Evolutionary conservation across 305 asterid species (phyloP).

Genomic region (Fraxinus baroniana): DNA sequence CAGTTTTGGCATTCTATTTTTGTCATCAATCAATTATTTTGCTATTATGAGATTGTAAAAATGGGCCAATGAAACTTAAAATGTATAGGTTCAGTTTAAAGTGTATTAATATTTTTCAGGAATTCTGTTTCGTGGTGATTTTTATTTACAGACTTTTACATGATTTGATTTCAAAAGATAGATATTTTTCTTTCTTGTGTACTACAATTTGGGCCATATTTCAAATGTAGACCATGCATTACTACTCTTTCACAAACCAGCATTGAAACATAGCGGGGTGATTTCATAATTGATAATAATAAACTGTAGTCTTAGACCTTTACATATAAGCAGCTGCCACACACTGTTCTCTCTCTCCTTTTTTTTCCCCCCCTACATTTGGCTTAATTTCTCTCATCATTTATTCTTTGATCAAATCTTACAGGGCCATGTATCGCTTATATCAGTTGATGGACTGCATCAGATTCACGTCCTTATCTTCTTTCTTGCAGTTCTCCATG

Average conservation of each 20-base stretch:
- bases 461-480: constrained; percentile 71
- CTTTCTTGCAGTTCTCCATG: constrained; percentile 67
- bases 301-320: neutral
- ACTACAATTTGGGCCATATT: neutral
- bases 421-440: constrained; percentile 49
- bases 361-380: neutral
- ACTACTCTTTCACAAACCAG: neutral
- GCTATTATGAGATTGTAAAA: neutral
- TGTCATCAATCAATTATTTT: neutral
- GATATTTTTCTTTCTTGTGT: neutral
- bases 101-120: neutral
- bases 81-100: neutral
- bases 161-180: neutral
- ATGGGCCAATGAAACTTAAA: neutral
- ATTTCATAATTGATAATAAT: neutral
- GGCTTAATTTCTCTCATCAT: neutral
- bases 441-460: constrained; percentile 61
- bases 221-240: neutral
- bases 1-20: neutral
- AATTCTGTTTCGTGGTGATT: neutral
- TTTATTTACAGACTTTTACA: neutral
- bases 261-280: neutral
- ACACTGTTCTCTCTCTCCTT: neutral
- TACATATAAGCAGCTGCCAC: neutral
- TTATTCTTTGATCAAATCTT: neutral